Evolutionary conservation across 2,329 filamentous ascomycete genomes (phyloP).

Genomic region (Periconia macrospinosa): DNA sequence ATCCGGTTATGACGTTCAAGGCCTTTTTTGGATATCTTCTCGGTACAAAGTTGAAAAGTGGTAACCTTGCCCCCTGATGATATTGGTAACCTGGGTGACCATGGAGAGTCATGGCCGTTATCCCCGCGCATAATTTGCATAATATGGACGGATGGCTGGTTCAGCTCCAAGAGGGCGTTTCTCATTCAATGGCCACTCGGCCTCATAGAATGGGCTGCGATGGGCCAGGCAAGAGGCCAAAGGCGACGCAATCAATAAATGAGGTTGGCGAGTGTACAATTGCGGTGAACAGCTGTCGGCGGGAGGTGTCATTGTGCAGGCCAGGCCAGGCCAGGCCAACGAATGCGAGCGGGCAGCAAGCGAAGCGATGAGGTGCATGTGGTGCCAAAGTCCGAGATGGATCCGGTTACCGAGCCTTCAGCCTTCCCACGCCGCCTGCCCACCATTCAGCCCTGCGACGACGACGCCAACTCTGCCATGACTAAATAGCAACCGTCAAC

Average conservation of each 20-base stretch:
- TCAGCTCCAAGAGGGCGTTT: no score
- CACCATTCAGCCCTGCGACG: slow-evolving; percentile 21
- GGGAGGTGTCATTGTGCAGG: slow-evolving; percentile 35
- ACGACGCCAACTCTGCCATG: slow-evolving; percentile 31
- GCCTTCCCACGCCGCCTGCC: slow-evolving; percentile 4
- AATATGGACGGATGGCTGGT: not conserved
- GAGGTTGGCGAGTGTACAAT: slow-evolving; percentile 8
- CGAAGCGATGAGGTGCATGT: not conserved
- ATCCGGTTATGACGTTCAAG: slow-evolving; percentile 29
- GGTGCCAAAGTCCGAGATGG: slow-evolving; percentile 13
- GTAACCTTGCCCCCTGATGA: slow-evolving; percentile 14
- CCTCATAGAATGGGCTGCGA: no score
- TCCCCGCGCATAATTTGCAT: slow-evolving; percentile 3
- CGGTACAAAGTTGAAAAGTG: slow-evolving; percentile 14
- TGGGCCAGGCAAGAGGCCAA: not conserved
- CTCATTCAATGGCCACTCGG: no score
- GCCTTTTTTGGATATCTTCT: slow-evolving; percentile 13
- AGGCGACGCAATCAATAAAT: slow-evolving; percentile 15
- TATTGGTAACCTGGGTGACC: slow-evolving; percentile 26
- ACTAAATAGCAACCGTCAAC: slow-evolving; percentile 6
- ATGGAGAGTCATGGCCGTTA: slow-evolving; percentile 1
- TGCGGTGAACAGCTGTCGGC: slow-evolving; percentile 35
- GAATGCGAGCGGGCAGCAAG: no score
- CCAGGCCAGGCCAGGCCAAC: no score
- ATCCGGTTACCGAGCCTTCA: slow-evolving; percentile 22